A percentile compares a stretch with the other conserved stretches of the same genome.
Conservation (phyloP, 768 basidiomycete species). For the Agaricus blazei region DNA sequence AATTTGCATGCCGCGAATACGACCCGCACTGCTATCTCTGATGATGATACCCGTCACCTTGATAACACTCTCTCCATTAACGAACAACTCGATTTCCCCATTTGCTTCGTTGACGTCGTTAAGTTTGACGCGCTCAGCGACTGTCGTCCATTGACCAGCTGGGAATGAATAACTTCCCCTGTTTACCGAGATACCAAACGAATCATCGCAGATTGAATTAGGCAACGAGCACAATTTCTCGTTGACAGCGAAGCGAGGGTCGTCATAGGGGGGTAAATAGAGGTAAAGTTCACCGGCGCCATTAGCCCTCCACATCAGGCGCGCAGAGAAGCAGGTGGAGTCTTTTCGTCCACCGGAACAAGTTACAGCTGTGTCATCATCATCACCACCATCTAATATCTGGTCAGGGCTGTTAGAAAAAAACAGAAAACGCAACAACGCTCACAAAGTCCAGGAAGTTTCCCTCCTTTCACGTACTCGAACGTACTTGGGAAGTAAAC, state of each 20-base stretch:
- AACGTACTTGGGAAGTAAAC: conserved; percentile 56
- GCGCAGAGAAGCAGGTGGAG: conserved; percentile 47
- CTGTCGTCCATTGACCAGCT: conserved; percentile 54
- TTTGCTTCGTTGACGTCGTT: conserved; percentile 61
- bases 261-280: conserved; percentile 47
- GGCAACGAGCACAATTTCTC: conserved; percentile 37
- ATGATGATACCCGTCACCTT: conserved; percentile 45
- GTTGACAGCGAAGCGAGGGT: conserved; percentile 34
- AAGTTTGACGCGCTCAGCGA: conserved; percentile 61
- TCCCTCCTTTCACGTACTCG: conserved; percentile 56
- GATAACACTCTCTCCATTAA: conserved; percentile 53
- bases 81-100: conserved; percentile 61
- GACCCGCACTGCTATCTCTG: conserved; percentile 34
- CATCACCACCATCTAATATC: conserved; percentile 45
- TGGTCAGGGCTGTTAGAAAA: background rate
- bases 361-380: conserved; percentile 32
- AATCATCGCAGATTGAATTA: conserved; percentile 43
- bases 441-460: conserved; percentile 63
- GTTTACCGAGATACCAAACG: conserved; percentile 12
- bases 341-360: conserved; percentile 59
- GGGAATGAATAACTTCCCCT: conserved; percentile 43
- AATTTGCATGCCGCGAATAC: conserved; percentile 55
- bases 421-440: conserved; percentile 9
- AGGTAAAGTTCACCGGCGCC: conserved; percentile 60
- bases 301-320: conserved; percentile 58